Evolutionary conservation across 164 flowering plant genomes (phyloP), one percentile per base, ranked within the genome.

Genomic region (Nymphaea thermarum): DNA sequence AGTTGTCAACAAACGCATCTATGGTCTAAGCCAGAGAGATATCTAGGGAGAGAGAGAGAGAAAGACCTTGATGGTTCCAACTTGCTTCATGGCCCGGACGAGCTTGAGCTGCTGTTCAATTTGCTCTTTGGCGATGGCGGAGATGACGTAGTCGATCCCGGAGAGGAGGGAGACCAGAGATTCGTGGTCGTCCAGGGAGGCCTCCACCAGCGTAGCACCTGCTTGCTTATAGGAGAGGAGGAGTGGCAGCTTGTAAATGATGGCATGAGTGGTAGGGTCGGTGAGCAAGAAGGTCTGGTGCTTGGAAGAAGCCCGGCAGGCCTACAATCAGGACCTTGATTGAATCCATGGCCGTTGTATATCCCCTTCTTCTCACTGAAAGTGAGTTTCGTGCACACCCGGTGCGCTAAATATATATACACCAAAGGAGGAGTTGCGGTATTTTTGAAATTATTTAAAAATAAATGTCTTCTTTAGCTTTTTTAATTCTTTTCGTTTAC

Each of bases 31-130:
- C 36, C 36, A 25, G 36, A 25, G 36, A 25, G 36, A 25, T 0
- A 25, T 25, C 36, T 25, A 45, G 53, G 10, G 53, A 47, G 55
- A 47, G 4, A 47, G 55, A 47, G 4, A 47, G 55, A 47, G 55
- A 47, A 12, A 47, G 55, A 75, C 93, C 89, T 83, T 83, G 59
- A 88, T 75, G 63, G 86, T 88, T 47, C 86, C 86, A 42, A 87
- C 90, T 67, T 85, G 86, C 71, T 85, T 84, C 66, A 87, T 87
- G 44, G 93, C 93, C 63, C 81, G 81, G 15, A 85, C 80, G 18
- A 88, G 86, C 72, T 81, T 83, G 69, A 83, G 87, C 63, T 88
- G 93, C 18, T 85, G 73, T 42, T 83, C 72, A 8, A 86, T 72
- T 51, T 87, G 88, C 3, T 80, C 84, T 3, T 90, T 90, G 2